Conservation (phyloP, 106 monocot species). For the Xerophyta viscosa region DNA sequence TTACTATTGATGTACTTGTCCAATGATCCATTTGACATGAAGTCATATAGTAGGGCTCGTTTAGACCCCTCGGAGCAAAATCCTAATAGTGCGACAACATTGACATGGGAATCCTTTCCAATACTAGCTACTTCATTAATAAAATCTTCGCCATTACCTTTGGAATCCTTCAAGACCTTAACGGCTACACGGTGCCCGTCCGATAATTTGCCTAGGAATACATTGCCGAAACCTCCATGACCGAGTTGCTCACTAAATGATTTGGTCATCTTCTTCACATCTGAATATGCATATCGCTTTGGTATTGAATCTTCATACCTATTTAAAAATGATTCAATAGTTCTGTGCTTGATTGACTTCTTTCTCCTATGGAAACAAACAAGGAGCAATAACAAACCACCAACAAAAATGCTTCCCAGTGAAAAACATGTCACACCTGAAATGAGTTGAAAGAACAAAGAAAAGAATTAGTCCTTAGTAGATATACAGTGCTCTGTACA, state of each 20-base stretch:
- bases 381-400: no score
- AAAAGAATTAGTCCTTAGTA: no score
- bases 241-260: not conserved
- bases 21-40: constrained; percentile 1
- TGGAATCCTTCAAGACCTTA: not conserved
- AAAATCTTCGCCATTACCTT: not conserved
- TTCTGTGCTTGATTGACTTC: not conserved
- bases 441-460: no score
- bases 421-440: no score
- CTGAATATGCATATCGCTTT: not conserved
- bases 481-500: no score
- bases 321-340: not conserved
- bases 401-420: no score
- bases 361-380: not conserved
- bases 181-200: not conserved
- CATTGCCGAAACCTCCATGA: not conserved
- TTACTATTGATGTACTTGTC: not conserved
- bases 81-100: not conserved
- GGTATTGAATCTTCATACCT: not conserved
- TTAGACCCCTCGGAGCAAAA: constrained; percentile 1
- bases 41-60: not conserved
- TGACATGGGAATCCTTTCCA: not conserved
- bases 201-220: not conserved
- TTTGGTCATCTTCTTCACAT: constrained; percentile 2
- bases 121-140: constrained; percentile 1